These are phyloP conservation scores for Colletotrichum sojae DNA, from an alignment of 2,329 filamentous ascomycete species.

Conservation along the genomic window DNA sequence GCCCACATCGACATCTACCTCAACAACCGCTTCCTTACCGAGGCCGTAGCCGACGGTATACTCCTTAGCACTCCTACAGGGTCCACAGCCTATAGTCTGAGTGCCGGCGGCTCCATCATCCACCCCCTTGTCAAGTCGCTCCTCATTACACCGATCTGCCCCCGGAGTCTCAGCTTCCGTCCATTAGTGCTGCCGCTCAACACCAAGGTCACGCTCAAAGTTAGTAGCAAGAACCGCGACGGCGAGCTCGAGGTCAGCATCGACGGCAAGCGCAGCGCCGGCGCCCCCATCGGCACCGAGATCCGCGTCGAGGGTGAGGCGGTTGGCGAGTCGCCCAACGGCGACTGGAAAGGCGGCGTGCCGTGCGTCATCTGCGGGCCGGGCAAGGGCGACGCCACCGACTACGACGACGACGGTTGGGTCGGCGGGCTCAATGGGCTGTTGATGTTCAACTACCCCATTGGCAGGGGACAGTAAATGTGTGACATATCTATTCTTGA, in stretches of 20 bases:
- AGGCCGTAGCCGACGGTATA: slow-evolving; percentile 95
- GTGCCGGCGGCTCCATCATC: slow-evolving; percentile 91
- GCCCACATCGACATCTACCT: slow-evolving; percentile 94
- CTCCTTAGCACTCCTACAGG: slow-evolving; percentile 95
- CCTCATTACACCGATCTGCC: slow-evolving; percentile 93
- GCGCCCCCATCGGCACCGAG: slow-evolving; percentile 83
- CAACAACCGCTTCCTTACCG: slow-evolving; percentile 89
- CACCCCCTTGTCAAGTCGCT: slow-evolving; percentile 92
- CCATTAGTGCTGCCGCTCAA: slow-evolving; percentile 91
- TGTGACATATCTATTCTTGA: slow-evolving; percentile 4
- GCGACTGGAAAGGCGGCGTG: slow-evolving; percentile 81
- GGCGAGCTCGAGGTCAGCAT: slow-evolving; percentile 85
- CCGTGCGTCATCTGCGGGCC: slow-evolving; percentile 86
- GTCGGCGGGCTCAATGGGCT: slow-evolving; percentile 93
- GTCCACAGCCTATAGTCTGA: slow-evolving; percentile 95
- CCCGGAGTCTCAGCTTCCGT: slow-evolving; percentile 90
- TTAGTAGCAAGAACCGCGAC: slow-evolving; percentile 85
- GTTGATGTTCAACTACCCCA: slow-evolving; percentile 97
- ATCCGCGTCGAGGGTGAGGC: slow-evolving; percentile 91
- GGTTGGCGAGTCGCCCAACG: slow-evolving; percentile 67
- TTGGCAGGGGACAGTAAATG: slow-evolving; percentile 66
- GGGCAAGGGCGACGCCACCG: slow-evolving; percentile 60
- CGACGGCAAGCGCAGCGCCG: slow-evolving; percentile 79
- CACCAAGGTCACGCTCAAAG: slow-evolving; percentile 83
- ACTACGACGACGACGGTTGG: slow-evolving; percentile 88